Evolutionary conservation across 192 early-diverging fungal genomes (phyloP).

Genomic region (Coemansia interrupta): DNA sequence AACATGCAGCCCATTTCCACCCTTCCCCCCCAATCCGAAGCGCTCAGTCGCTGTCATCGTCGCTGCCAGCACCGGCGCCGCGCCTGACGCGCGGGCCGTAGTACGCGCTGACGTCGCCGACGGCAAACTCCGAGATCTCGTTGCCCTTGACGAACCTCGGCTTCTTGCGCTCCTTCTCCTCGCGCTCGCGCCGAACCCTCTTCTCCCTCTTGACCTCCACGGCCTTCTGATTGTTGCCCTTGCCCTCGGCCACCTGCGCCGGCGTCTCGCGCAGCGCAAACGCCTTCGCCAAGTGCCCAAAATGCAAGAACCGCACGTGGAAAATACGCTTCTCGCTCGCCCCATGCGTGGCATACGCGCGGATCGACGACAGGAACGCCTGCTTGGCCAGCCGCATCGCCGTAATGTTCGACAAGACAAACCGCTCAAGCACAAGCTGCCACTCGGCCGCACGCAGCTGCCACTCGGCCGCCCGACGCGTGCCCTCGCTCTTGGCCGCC

Average conservation of each 20-base stretch:
- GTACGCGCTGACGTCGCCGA: slow-evolving; percentile 50
- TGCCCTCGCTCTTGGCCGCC: slow-evolving; percentile 54
- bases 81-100: slow-evolving; percentile 40
- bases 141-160: slow-evolving; percentile 47
- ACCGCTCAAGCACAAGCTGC: slow-evolving; percentile 47
- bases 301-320: slow-evolving; percentile 89
- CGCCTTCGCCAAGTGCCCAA: slow-evolving; percentile 94
- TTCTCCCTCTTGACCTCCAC: slow-evolving; percentile 32
- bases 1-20: too few relatives aligned
- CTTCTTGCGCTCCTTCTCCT: slow-evolving; percentile 41
- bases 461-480: slow-evolving; percentile 35
- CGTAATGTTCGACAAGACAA: slow-evolving; percentile 27
- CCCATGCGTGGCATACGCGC: slow-evolving; percentile 91
- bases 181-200: slow-evolving; percentile 35
- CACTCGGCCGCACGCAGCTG: slow-evolving; percentile 47
- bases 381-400: slow-evolving; percentile 60
- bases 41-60: not conserved
- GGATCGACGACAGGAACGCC: slow-evolving; percentile 84
- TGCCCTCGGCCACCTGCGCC: slow-evolving; percentile 54
- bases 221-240: slow-evolving; percentile 50
- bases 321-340: slow-evolving; percentile 85
- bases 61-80: slow-evolving; percentile 11
- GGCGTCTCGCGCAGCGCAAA: slow-evolving; percentile 96
- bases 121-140: slow-evolving; percentile 55
- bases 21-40: too few relatives aligned